Evolutionary conservation across 140 eudicot genomes (phyloP).

Genomic region (Anethum foeniculum): DNA sequence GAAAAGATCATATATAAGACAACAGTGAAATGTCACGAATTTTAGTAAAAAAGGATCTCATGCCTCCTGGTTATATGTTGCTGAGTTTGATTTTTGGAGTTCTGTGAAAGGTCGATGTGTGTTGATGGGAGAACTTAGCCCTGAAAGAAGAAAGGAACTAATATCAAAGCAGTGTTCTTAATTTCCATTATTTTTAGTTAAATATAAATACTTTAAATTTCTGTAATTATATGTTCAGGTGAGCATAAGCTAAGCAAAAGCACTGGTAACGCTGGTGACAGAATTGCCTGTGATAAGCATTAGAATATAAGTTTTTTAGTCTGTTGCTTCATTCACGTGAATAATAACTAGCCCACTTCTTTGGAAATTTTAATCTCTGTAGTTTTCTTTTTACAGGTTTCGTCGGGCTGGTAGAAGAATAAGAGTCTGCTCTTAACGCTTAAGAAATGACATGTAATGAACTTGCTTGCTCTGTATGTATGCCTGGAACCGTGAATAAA

Average conservation of each 20-base stretch:
- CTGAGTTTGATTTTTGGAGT: not conserved
- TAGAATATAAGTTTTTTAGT: not conserved
- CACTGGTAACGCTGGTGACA: conserved; percentile 46
- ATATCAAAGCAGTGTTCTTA: not conserved
- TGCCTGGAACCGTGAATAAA: not conserved
- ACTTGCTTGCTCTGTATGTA: not conserved
- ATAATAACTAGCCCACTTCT: not conserved
- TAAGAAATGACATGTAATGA: not conserved
- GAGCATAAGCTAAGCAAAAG: conserved; percentile 40
- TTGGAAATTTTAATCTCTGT: not conserved
- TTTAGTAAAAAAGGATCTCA: not conserved
- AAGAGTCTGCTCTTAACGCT: not conserved
- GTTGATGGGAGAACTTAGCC: not conserved
- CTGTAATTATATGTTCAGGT: conserved; percentile 16
- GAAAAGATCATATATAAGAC: not conserved
- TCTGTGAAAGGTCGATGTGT: not conserved
- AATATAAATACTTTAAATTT: not conserved
- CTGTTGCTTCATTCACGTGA: not conserved
- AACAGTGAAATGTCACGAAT: not conserved
- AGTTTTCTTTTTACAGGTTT: not conserved
- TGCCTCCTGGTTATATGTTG: not conserved
- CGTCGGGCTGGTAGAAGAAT: not conserved
- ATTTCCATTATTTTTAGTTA: not conserved
- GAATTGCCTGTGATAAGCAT: conserved; percentile 35
- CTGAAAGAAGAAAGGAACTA: not conserved